These are phyloP conservation scores for Rosa rugosa DNA, from an alignment of 306 rosid species.

Conservation along the genomic window DNA sequence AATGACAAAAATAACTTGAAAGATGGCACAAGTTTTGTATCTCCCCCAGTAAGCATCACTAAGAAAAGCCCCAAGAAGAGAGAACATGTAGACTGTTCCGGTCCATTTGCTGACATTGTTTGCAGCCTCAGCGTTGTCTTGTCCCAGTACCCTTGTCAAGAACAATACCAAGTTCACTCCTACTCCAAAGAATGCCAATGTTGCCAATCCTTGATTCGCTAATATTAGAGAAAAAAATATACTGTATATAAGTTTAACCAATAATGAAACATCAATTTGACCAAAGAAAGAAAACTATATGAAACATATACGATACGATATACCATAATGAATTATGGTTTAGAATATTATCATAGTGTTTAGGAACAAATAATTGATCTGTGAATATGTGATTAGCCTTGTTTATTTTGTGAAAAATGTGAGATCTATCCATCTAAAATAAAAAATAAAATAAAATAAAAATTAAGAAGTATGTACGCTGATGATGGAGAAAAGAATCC, in stretches of 20 bases:
- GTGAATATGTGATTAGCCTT: too few species aligned
- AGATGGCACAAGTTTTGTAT: constrained; percentile 63
- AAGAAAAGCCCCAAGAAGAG: constrained; percentile 83
- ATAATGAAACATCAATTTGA: neutral
- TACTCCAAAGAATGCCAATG: constrained; percentile 79
- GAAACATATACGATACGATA: neutral
- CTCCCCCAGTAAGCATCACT: constrained; percentile 86
- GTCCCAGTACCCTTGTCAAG: constrained; percentile 66
- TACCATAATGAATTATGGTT: neutral
- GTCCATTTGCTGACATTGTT: constrained; percentile 85
- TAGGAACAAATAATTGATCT: too few species aligned
- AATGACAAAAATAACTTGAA: constrained; percentile 61
- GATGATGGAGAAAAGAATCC: neutral
- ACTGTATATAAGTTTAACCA: neutral
- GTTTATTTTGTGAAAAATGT: neutral
- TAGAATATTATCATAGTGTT: neutral
- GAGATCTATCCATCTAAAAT: neutral
- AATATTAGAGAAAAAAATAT: neutral
- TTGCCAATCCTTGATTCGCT: constrained; percentile 90
- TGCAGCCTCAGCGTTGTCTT: constrained; percentile 79
- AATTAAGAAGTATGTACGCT: too few species aligned
- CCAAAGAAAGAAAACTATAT: neutral
- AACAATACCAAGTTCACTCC: constrained; percentile 76
- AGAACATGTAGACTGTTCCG: constrained; percentile 74
- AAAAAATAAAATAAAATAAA: neutral